phyloP scores from a whole-genome alignment of 257 asterid species.

The Solanum lycopersicoides region DNA sequence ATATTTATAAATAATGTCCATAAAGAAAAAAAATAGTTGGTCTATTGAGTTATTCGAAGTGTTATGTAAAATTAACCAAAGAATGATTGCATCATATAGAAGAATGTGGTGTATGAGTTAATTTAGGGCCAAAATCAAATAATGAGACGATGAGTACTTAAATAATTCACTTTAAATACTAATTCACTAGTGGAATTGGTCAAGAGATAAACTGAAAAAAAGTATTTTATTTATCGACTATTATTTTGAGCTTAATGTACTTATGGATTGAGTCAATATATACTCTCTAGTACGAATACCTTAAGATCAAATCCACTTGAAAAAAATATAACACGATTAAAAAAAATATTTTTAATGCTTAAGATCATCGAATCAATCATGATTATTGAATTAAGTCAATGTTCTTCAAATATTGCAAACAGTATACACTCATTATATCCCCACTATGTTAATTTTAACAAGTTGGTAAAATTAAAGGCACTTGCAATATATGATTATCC shows the following conservation, averaged over 20 bases:
- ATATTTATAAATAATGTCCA: background rate
- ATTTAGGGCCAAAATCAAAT: background rate
- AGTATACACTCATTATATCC: background rate
- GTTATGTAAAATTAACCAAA: background rate
- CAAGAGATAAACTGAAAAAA: background rate
- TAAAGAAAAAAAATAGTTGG: no score
- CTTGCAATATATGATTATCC: background rate
- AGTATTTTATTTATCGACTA: accelerated
- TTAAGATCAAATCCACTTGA: accelerated
- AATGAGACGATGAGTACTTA: background rate
- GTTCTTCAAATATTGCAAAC: background rate
- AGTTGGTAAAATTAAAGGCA: background rate
- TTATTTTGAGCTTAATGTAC: background rate
- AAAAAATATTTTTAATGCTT: no score
- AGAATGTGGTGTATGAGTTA: background rate
- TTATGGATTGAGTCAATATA: background rate
- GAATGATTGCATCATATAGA: background rate
- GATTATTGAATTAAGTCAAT: background rate
- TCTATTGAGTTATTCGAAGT: background rate
- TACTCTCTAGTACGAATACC: background rate
- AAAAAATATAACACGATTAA: background rate
- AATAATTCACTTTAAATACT: no score
- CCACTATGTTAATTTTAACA: background rate
- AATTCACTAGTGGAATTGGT: accelerated
- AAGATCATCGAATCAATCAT: no score